phyloP scores from a whole-genome alignment of 345 rosid species.

The Brassica juncea region DNA sequence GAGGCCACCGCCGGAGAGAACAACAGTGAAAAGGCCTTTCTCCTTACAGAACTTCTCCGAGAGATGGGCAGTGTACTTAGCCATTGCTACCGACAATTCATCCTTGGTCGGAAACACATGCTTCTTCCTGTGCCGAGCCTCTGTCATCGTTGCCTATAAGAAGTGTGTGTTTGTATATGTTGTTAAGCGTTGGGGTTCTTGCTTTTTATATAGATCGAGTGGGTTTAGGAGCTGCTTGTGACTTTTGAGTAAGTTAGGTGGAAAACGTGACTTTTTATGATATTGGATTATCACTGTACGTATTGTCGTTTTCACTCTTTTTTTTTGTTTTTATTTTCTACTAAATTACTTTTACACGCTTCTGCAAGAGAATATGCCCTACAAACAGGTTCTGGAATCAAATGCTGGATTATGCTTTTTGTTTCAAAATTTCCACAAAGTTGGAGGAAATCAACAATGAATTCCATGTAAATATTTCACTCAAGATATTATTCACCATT shows the following conservation, averaged over 20 bases:
- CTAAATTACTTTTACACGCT: background rate
- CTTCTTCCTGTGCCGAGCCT: constrained; percentile 1
- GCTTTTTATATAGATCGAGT: constrained; percentile 9
- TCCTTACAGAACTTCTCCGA: constrained; percentile 59
- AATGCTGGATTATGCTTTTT: background rate
- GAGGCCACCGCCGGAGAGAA: constrained; percentile 76
- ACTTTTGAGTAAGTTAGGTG: background rate
- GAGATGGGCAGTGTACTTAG: constrained; percentile 66
- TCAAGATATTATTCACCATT: background rate
- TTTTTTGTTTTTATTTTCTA: background rate
- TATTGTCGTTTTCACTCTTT: background rate
- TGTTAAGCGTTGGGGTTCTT: background rate
- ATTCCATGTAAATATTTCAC: background rate
- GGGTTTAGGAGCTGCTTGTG: background rate
- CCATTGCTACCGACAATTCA: constrained; percentile 53
- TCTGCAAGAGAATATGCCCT: background rate
- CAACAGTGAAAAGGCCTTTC: constrained; percentile 68
- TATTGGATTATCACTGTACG: background rate
- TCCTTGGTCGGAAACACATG: constrained; percentile 25
- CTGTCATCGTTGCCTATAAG: constrained; percentile 15
- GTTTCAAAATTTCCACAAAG: background rate
- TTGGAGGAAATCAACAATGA: background rate
- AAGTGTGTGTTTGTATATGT: background rate
- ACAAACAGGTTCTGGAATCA: background rate
- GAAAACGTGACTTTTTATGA: background rate